Conservation (phyloP, 805 yeast genomes). For the Candida pseudofarinosa region DNA sequence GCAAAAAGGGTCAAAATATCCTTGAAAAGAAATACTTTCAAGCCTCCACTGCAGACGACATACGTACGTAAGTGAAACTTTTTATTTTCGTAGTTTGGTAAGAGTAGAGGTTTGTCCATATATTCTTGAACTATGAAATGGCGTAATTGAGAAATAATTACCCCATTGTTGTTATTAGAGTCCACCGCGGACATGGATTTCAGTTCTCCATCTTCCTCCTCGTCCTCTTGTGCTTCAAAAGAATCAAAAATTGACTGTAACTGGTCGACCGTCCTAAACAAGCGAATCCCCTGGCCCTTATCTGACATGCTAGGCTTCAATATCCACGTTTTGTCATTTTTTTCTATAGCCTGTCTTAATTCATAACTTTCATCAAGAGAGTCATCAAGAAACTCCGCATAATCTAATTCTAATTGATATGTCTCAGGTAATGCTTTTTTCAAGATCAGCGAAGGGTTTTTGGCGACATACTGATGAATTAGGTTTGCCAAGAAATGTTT, state of each 20-base stretch:
- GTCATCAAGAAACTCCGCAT: slow-evolving; percentile 94
- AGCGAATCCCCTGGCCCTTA: slow-evolving; percentile 90
- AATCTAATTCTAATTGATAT: slow-evolving; percentile 81
- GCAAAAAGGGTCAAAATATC: slow-evolving; percentile 84
- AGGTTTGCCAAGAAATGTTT: slow-evolving; percentile 88
- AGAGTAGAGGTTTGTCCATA: slow-evolving; percentile 60
- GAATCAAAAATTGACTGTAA: slow-evolving; percentile 79
- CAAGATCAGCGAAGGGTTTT: slow-evolving; percentile 67
- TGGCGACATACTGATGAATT: slow-evolving; percentile 66
- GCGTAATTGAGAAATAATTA: slow-evolving; percentile 81
- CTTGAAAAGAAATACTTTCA: slow-evolving; percentile 74
- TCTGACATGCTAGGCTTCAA: slow-evolving; percentile 97
- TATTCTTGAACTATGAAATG: slow-evolving; percentile 91
- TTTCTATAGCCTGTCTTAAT: slow-evolving; percentile 69
- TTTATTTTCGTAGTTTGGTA: slow-evolving; percentile 54
- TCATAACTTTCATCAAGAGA: slow-evolving; percentile 91
- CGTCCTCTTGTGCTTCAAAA: slow-evolving; percentile 71
- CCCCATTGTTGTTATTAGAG: slow-evolving; percentile 46
- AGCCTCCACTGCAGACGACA: slow-evolving; percentile 68
- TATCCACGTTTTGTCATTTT: slow-evolving; percentile 69
- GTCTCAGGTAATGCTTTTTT: slow-evolving; percentile 65
- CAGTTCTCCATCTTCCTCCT: slow-evolving; percentile 46
- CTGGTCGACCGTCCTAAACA: slow-evolving; percentile 75
- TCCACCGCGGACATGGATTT: background rate
- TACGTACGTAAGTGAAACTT: slow-evolving; percentile 91